Evolutionary conservation across 768 basidiomycete species (phyloP), one percentile per base, ranked within the genome.

Genomic region (Podaxis sp.): DNA sequence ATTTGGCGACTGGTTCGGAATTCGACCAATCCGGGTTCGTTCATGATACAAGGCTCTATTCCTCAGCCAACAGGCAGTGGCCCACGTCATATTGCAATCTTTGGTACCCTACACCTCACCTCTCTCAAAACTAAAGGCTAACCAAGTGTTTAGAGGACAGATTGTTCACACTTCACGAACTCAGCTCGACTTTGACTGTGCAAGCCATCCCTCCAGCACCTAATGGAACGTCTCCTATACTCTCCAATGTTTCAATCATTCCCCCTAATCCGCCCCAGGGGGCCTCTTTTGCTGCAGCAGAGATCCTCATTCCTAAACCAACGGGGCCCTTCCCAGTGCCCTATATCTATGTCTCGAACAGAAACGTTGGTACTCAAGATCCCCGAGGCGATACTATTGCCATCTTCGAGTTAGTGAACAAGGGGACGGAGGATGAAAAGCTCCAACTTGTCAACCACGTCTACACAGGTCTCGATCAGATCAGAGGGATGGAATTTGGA

Each of bases 301-400:
- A 89, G 65, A 81, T 90, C 64, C 78, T 89, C 48, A 81, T 88
- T 61, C 82, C 88, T 0, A 62, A 75, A 13, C 74, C 79, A 1
- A 78, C 78, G 1, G 25, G 58, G 2, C 65, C 67, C 21, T 89
- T 84, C 75, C 79, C 78, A 0, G 74, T 64, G 2, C 76, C 81
- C 0, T 85, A 82, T 64, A 80, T 89, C 64, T 90, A 89, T 71
- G 79, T 77, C 18, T 88, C 88, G 3, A 90, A 90, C 73, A 79
- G 88, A 44, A 88, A 89, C 70, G 67, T 74, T 0, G 77, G 76
- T 3, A 70, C 74, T 3, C 74, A 75, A 57, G 82, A 83, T 57
- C 69, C 81, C 23, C 77, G 79, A 6, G 80, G 80, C 1, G 83
- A 84, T 67, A 71, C 82, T 0, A 78, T 84, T 50, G 81, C 80